Evolutionary conservation across 2,329 filamentous ascomycete species (phyloP).

Genomic region (Eutypa lata): DNA sequence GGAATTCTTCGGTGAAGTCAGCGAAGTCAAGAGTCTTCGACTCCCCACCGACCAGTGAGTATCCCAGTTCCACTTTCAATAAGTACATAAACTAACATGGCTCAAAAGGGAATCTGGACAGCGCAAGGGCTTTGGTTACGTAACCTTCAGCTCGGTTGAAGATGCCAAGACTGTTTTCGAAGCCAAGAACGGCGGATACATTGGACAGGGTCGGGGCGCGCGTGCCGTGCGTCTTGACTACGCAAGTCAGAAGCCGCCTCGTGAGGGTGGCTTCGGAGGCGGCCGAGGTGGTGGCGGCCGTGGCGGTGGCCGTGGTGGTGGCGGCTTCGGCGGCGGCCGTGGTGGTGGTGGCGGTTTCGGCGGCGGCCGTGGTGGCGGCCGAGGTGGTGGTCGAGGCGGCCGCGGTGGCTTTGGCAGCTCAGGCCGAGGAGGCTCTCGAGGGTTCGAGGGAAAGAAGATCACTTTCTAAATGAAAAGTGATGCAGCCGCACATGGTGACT

Average conservation of each 20-base stretch:
- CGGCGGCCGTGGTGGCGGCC: slow-evolving; percentile 38
- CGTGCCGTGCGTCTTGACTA: slow-evolving; percentile 82
- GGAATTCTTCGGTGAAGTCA: slow-evolving; percentile 70
- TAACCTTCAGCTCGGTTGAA: slow-evolving; percentile 77
- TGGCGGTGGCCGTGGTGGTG: slow-evolving; percentile 46
- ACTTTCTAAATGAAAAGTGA: slow-evolving; percentile 44
- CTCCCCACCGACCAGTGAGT: slow-evolving; percentile 79
- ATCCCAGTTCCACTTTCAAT: background rate
- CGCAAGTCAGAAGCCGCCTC: slow-evolving; percentile 63
- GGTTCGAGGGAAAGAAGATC: slow-evolving; percentile 76
- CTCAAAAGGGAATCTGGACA: slow-evolving; percentile 67
- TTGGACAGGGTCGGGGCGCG: slow-evolving; percentile 63
- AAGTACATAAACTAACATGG: slow-evolving; percentile 25
- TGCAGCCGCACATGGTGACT: slow-evolving; percentile 36
- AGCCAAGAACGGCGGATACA: slow-evolving; percentile 63
- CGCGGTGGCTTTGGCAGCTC: slow-evolving; percentile 39
- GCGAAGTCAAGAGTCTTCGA: slow-evolving; percentile 73
- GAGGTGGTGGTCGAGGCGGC: slow-evolving; percentile 40
- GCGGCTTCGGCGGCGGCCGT: slow-evolving; percentile 41
- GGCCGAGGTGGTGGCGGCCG: slow-evolving; percentile 51
- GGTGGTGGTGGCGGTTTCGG: slow-evolving; percentile 38
- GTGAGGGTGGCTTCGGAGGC: slow-evolving; percentile 49
- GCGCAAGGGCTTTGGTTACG: slow-evolving; percentile 91
- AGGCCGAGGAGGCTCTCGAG: slow-evolving; percentile 47
- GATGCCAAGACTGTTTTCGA: slow-evolving; percentile 76